These are phyloP conservation scores for Neurospora crassa DNA, from an alignment of 2,329 filamentous ascomycete genomes.

Conservation along the genomic window DNA sequence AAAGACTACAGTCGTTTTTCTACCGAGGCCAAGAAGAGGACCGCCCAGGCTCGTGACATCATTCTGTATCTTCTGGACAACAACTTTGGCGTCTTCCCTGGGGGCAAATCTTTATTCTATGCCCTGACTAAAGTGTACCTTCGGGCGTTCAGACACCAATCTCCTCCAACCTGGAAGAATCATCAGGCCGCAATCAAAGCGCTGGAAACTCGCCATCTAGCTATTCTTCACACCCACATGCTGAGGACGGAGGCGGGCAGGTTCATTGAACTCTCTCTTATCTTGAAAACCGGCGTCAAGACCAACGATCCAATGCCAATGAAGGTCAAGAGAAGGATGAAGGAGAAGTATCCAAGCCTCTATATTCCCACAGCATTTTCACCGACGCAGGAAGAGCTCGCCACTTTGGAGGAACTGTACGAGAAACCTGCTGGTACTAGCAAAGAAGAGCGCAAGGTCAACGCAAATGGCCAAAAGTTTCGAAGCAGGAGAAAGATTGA, in stretches of 20 bases:
- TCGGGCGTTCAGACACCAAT: slow-evolving; percentile 28
- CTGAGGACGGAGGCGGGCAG: slow-evolving; percentile 27
- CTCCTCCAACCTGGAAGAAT: slow-evolving; percentile 30
- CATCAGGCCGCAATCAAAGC: slow-evolving; percentile 28
- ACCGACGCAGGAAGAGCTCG: slow-evolving; percentile 26
- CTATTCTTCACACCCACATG: slow-evolving; percentile 17
- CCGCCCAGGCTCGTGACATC: slow-evolving; percentile 29
- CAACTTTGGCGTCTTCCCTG: slow-evolving; percentile 39
- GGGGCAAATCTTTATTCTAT: slow-evolving; percentile 39
- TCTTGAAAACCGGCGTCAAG: slow-evolving; percentile 32
- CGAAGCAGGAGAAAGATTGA: slow-evolving; percentile 26
- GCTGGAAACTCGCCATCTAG: slow-evolving; percentile 14
- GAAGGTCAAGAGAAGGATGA: slow-evolving; percentile 36
- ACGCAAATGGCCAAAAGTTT: slow-evolving; percentile 18
- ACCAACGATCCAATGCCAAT: slow-evolving; percentile 33
- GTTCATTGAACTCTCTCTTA: slow-evolving; percentile 34
- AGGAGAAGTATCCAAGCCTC: slow-evolving; percentile 34
- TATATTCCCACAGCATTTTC: slow-evolving; percentile 32
- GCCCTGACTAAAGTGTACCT: slow-evolving; percentile 36
- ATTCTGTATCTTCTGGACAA: slow-evolving; percentile 31
- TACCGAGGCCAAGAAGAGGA: slow-evolving; percentile 18
- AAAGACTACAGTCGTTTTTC: slow-evolving; percentile 14
- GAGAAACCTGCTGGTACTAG: slow-evolving; percentile 8
- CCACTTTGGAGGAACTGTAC: slow-evolving; percentile 20
- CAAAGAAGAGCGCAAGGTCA: slow-evolving; percentile 12